phyloP scores from a whole-genome alignment of 305 asterid genomes.

The Fraxinus albicans region DNA sequence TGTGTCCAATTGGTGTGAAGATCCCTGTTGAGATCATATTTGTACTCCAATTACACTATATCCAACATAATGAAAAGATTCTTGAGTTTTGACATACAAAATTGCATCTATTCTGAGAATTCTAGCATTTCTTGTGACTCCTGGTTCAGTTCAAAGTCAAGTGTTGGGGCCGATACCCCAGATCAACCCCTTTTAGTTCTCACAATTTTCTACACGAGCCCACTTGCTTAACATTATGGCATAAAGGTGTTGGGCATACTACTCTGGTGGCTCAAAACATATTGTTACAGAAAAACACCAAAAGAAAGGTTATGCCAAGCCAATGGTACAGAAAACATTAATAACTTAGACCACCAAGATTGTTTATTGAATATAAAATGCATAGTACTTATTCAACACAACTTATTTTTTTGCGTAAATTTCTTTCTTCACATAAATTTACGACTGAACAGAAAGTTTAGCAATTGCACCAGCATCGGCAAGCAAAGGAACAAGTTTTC shows the following conservation, averaged over 20 bases:
- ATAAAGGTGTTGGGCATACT: not conserved
- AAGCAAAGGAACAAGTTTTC: conserved; percentile 62
- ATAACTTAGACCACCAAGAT: not conserved
- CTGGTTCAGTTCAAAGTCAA: not conserved
- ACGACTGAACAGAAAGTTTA: conserved; percentile 37
- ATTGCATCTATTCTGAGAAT: not conserved
- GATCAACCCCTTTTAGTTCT: not conserved
- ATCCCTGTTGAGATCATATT: not conserved
- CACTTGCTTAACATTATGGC: not conserved
- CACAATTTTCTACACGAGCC: not conserved
- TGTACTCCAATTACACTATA: not conserved
- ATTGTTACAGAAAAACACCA: not conserved
- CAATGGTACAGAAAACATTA: not conserved
- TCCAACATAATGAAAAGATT: not conserved
- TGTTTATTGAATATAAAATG: not conserved
- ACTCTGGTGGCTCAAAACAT: not conserved
- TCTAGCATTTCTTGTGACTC: not conserved
- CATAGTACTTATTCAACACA: not conserved
- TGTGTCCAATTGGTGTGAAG: not conserved
- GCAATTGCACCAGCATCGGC: conserved; percentile 57
- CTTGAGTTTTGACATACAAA: not conserved
- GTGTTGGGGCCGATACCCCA: not conserved
- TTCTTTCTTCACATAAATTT: not conserved
- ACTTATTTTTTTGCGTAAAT: not conserved
- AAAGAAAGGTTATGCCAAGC: not conserved